These are phyloP conservation scores for Tricholoma bakamatsutake DNA, from an alignment of 768 basidiomycete species.

Conservation along the genomic window DNA sequence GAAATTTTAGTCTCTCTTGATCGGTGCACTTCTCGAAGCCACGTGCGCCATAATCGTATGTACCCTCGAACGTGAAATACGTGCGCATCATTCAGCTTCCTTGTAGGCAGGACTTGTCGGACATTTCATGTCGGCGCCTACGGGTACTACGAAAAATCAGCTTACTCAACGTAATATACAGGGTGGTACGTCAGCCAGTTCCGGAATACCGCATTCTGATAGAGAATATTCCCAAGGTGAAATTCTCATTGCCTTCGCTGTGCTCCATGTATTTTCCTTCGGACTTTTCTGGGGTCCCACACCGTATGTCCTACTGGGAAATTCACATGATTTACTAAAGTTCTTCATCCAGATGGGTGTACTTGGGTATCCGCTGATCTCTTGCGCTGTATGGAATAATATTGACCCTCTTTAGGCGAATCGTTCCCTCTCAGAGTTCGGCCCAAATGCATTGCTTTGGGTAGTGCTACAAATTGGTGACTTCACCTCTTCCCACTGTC, in stretches of 20 bases:
- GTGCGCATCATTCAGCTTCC: background rate
- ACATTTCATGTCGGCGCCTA: constrained; percentile 57
- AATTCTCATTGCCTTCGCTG: constrained; percentile 66
- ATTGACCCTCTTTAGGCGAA: constrained; percentile 35
- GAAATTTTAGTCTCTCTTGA: constrained; percentile 49
- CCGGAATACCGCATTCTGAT: background rate
- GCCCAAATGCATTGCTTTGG: constrained; percentile 73
- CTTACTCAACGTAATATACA: constrained; percentile 51
- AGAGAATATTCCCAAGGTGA: constrained; percentile 34
- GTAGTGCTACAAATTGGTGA: constrained; percentile 45
- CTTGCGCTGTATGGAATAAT: background rate
- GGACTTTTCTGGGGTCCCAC: constrained; percentile 75
- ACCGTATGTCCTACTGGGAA: constrained; percentile 30
- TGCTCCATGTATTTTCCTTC: constrained; percentile 70
- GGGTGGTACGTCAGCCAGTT: constrained; percentile 32
- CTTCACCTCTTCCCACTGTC: background rate
- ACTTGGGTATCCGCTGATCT: constrained; percentile 35
- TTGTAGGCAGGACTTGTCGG: constrained; percentile 62
- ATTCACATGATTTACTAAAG: background rate
- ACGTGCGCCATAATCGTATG: constrained; percentile 56
- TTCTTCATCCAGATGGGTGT: constrained; percentile 45
- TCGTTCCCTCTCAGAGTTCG: constrained; percentile 78
- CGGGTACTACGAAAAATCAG: constrained; percentile 36
- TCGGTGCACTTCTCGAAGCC: constrained; percentile 56
- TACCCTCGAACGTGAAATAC: background rate